Conservation (phyloP, 352 stramenopile genomes). For the Pythium rhizo-oryzae region DNA sequence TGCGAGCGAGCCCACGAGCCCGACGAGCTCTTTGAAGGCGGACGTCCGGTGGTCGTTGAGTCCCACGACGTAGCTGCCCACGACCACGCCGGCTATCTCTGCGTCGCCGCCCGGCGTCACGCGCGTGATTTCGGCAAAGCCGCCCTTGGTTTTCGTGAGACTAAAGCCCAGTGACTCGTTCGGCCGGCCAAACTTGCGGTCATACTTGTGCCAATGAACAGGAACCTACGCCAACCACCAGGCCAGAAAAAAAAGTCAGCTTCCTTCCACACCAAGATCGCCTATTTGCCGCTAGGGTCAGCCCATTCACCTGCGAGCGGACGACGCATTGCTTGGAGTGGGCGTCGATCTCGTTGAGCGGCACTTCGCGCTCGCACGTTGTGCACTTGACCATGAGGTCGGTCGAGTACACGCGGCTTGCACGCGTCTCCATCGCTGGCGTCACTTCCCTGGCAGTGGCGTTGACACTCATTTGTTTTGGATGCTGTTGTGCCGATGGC, state of each 20-base stretch:
- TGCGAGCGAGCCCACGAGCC: conserved; percentile 47
- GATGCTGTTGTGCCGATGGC: background rate
- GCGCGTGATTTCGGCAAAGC: conserved; percentile 74
- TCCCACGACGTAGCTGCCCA: conserved; percentile 77
- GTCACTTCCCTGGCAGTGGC: background rate
- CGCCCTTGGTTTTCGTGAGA: conserved; percentile 63
- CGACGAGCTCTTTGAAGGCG: conserved; percentile 76
- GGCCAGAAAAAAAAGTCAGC: background rate
- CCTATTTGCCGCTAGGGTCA: background rate
- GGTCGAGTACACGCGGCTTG: conserved; percentile 10
- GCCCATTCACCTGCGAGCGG: conserved; percentile 37
- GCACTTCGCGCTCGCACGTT: conserved; percentile 52
- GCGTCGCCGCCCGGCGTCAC: conserved; percentile 58
- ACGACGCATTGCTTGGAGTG: conserved; percentile 71
- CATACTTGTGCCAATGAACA: conserved; percentile 60
- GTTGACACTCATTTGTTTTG: background rate
- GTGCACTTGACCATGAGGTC: conserved; percentile 68
- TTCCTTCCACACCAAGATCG: too few species aligned
- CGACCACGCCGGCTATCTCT: conserved; percentile 58
- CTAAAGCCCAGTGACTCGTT: conserved; percentile 66
- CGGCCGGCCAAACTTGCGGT: conserved; percentile 47
- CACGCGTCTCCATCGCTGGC: background rate
- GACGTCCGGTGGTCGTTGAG: conserved; percentile 61
- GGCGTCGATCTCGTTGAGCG: conserved; percentile 52
- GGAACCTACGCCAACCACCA: background rate